These are phyloP conservation scores for Colletotrichum sp. DNA, from an alignment of 2,329 filamentous ascomycete genomes.

Conservation along the genomic window DNA sequence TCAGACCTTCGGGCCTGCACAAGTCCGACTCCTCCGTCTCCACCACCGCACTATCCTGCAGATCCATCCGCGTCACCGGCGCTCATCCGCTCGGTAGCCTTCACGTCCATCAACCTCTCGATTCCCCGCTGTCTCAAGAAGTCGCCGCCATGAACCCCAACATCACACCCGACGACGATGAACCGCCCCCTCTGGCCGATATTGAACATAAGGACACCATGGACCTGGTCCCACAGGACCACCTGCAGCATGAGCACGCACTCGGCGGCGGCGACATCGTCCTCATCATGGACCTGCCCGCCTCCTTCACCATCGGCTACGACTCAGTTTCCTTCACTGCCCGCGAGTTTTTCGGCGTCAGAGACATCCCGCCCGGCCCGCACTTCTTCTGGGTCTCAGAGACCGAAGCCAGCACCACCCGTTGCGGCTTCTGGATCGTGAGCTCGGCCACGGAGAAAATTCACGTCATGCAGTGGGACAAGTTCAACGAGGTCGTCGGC, in stretches of 20 bases:
- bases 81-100: constrained; percentile 47
- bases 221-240: constrained; percentile 16
- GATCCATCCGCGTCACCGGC: constrained; percentile 44
- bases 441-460: constrained; percentile 38
- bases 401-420: constrained; percentile 49
- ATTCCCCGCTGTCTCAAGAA: constrained; percentile 17
- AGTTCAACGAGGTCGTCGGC: constrained; percentile 57
- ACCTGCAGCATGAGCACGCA: constrained; percentile 23
- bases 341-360: constrained; percentile 56
- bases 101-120: constrained; percentile 38
- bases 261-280: constrained; percentile 54
- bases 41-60: constrained; percentile 25
- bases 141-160: constrained; percentile 20
- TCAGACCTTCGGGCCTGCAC: constrained; percentile 28
- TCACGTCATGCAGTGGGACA: constrained; percentile 61
- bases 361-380: constrained; percentile 57
- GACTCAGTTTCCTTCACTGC: constrained; percentile 56
- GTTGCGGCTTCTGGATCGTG: constrained; percentile 64
- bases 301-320: constrained; percentile 57
- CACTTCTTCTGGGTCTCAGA: constrained; percentile 67
- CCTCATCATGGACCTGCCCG: constrained; percentile 56
- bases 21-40: constrained; percentile 45
- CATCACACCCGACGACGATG: constrained; percentile 25
- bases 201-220: neutral
- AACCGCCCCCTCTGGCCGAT: constrained; percentile 34